Evolutionary conservation across 768 basidiomycete species (phyloP), one percentile per base, ranked within the genome.

Genomic region (Auriscalpium orientale): DNA sequence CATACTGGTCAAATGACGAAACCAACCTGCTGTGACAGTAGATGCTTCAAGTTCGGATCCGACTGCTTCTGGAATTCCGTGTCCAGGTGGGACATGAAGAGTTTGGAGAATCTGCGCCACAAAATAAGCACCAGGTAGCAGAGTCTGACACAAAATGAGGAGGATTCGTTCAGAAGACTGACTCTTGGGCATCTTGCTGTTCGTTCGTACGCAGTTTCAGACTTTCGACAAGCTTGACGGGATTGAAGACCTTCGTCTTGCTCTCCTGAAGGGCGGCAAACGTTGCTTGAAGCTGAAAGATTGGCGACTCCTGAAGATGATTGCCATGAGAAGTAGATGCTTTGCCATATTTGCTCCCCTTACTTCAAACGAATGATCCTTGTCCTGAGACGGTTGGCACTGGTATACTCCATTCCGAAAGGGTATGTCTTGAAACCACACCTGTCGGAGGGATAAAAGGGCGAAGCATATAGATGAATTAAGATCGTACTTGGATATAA

Each of bases 161-260:
- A n/a, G 47, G 20, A 13, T 28, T 46, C 18, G 15, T 13, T 45
- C 8, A 38, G 21, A 51, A 47, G 35, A 55, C 82, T 53, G 65
- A 97, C 92, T 98, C 95, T 70, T 95, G 92, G 34, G 95, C 94
- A 72, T 98, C 95, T 71, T 98, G 95, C 66, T 98, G 95, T 65
- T 97, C 90, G 4, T 85, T 78, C 1, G 85, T 84, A 18, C 86
- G 80, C 40, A 98, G 73, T 56, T 85, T 80, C 52, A 98, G 73
- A 61, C 91, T 91, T 66, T 94, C 86, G 7, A 95, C 88, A 13
- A 98, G 79, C 58, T 85, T 87, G 15, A 75, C 72, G 0, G 95
- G 95, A 70, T 98, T 92, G 66, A 89, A 94, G 0, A 86, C 82
- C 49, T 69, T 78, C 62, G 83, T 76, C 4, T 75, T 75, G 57